phyloP scores from a whole-genome alignment of 2,329 filamentous ascomycete species.

The Phyllosticta citriasiana region DNA sequence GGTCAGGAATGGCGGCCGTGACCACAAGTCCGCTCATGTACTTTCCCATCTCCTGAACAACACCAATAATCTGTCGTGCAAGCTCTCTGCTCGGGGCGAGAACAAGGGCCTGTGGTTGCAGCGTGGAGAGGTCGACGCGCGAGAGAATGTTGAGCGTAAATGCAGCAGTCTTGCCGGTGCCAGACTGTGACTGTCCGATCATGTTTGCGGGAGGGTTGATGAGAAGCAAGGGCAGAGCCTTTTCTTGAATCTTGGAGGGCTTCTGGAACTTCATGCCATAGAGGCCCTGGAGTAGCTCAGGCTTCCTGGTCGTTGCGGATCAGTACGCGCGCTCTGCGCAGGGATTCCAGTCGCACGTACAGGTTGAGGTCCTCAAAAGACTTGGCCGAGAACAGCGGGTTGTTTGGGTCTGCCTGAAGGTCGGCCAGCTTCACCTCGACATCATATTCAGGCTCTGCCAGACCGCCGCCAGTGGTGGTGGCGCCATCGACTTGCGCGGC shows the following conservation, averaged over 20 bases:
- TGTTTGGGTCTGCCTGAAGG: slow-evolving; percentile 74
- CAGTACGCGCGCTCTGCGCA: background rate
- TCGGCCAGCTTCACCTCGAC: slow-evolving; percentile 91
- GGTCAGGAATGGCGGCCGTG: slow-evolving; percentile 73
- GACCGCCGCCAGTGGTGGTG: slow-evolving; percentile 28
- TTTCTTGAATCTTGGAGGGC: slow-evolving; percentile 96
- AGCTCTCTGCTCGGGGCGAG: slow-evolving; percentile 90
- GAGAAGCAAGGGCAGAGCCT: slow-evolving; percentile 81
- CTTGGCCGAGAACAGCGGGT: slow-evolving; percentile 76
- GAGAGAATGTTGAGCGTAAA: slow-evolving; percentile 89
- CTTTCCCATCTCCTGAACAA: slow-evolving; percentile 72
- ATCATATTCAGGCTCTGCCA: slow-evolving; percentile 68
- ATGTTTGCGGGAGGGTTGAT: slow-evolving; percentile 81
- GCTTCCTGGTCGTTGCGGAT: slow-evolving; percentile 12
- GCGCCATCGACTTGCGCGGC: slow-evolving; percentile 38
- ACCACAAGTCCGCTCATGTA: slow-evolving; percentile 69
- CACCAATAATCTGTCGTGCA: slow-evolving; percentile 84
- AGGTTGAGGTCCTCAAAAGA: slow-evolving; percentile 79
- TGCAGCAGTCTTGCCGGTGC: slow-evolving; percentile 94
- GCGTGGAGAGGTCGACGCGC: slow-evolving; percentile 64
- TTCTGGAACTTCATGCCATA: slow-evolving; percentile 79
- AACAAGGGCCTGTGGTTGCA: slow-evolving; percentile 73
- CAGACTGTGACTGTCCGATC: slow-evolving; percentile 98
- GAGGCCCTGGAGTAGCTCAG: slow-evolving; percentile 60
- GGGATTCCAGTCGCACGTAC: slow-evolving; percentile 41